phyloP scores from a whole-genome alignment of 106 monocot genomes.

The Apostasia shenzhenica region DNA sequence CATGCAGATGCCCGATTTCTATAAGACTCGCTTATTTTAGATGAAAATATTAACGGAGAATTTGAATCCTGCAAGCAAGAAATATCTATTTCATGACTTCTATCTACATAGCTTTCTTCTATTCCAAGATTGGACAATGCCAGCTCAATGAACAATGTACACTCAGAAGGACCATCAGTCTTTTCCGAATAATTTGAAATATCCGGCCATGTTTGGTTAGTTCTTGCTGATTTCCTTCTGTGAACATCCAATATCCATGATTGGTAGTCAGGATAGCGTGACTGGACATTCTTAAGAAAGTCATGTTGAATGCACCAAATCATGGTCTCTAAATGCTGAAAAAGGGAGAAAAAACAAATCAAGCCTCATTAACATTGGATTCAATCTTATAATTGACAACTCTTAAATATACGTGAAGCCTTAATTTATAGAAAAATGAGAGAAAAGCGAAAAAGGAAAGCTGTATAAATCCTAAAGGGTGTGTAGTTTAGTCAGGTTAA shows the following conservation, averaged over 20 bases:
- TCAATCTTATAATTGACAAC: not conserved
- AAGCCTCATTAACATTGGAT: conserved; percentile 3
- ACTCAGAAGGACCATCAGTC: conserved; percentile 12
- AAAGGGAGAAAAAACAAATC: conserved; percentile 7
- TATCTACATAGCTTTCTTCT: conserved; percentile 24
- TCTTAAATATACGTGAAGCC: too few relatives aligned
- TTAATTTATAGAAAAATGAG: too few relatives aligned
- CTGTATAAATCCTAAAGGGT: too few relatives aligned
- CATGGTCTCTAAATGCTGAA: conserved; percentile 86
- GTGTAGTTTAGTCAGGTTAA: too few relatives aligned
- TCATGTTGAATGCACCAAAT: conserved; percentile 72
- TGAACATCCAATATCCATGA: conserved; percentile 47
- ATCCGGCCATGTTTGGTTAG: conserved; percentile 54
- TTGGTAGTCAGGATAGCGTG: conserved; percentile 27
- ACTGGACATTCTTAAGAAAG: conserved; percentile 47
- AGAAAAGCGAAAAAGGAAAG: too few relatives aligned
- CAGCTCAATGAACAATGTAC: conserved; percentile 76
- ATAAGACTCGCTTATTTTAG: conserved; percentile 25
- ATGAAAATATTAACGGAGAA: conserved; percentile 19
- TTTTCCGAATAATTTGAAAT: conserved; percentile 15
- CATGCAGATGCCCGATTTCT: conserved; percentile 13
- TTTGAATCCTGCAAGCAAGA: conserved; percentile 39
- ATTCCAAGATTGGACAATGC: conserved; percentile 73
- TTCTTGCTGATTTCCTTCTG: conserved; percentile 61
- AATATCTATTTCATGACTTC: conserved; percentile 31